A percentile compares a stretch with the other conserved stretches of the same genome.
These are phyloP conservation scores for Aethionema arabicum DNA, from an alignment of 345 rosid species.

Conservation along the genomic window DNA sequence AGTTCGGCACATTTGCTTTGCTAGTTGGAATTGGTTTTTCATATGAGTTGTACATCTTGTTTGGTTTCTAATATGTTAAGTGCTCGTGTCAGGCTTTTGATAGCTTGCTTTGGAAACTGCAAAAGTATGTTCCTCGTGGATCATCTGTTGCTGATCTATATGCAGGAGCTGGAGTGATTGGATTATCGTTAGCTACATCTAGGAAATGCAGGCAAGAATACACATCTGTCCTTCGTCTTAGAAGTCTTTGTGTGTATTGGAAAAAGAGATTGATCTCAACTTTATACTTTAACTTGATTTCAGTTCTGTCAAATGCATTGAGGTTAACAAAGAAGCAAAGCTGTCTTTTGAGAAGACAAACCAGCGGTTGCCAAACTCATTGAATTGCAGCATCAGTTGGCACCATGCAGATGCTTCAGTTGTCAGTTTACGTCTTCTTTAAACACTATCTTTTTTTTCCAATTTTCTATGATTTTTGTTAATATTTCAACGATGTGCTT, in stretches of 20 bases:
- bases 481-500: slow-evolving; percentile 6
- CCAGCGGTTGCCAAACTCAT: slow-evolving; percentile 68
- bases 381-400: slow-evolving; percentile 83
- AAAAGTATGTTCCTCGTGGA: slow-evolving; percentile 78
- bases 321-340: slow-evolving; percentile 89
- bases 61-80: slow-evolving; percentile 14
- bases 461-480: neutral
- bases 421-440: slow-evolving; percentile 44
- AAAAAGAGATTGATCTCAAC: slow-evolving; percentile 22
- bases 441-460: neutral
- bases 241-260: slow-evolving; percentile 17
- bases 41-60: neutral
- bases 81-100: slow-evolving; percentile 46
- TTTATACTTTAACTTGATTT: slow-evolving; percentile 28
- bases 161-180: slow-evolving; percentile 97
- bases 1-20: slow-evolving; percentile 1
- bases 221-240: slow-evolving; percentile 3
- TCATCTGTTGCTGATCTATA: slow-evolving; percentile 91
- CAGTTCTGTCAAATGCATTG: slow-evolving; percentile 89
- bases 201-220: slow-evolving; percentile 81
- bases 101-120: slow-evolving; percentile 77
- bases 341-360: slow-evolving; percentile 83
- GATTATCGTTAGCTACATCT: slow-evolving; percentile 79
- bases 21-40: neutral
- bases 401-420: slow-evolving; percentile 81